Percentiles rank a stretch among this genome's conserved stretches.
Conservation (phyloP, 2,329 filamentous ascomycete species). For the Phialocephala subalpina region DNA sequence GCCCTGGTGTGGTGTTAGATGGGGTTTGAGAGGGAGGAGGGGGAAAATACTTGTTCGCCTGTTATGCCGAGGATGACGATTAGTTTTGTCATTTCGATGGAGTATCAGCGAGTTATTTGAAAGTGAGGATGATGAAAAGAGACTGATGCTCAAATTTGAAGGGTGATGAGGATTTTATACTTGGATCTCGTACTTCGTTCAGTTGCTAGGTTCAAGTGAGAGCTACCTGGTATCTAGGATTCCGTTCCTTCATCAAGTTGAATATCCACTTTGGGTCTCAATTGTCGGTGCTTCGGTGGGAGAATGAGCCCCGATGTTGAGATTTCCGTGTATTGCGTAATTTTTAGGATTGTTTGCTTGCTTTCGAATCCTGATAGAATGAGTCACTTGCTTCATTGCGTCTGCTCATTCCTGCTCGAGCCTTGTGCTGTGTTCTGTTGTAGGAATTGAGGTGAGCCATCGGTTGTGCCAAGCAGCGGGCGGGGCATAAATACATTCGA, state of each 20-base stretch:
- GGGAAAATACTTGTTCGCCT: conserved; percentile 39
- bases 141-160: background rate
- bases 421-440: too few species aligned
- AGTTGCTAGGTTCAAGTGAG: background rate
- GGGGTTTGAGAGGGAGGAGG: background rate
- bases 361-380: background rate
- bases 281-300: conserved; percentile 6
- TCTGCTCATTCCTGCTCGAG: too few species aligned
- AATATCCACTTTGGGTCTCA: background rate
- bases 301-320: background rate
- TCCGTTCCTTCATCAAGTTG: background rate
- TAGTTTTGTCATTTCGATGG: conserved; percentile 38
- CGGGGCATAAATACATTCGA: too few species aligned
- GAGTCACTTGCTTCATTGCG: background rate
- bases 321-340: background rate
- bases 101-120: background rate
- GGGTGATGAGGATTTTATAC: background rate
- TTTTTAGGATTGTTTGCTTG: background rate
- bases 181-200: background rate
- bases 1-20: conserved; percentile 22
- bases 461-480: too few species aligned
- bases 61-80: conserved; percentile 48
- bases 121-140: background rate
- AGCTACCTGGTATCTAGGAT: background rate
- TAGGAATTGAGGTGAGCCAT: too few species aligned